Evolutionary conservation across 208 protist genomes (phyloP), one percentile per base, ranked within the genome.

Genomic region (Wallacemonas sp.): DNA sequence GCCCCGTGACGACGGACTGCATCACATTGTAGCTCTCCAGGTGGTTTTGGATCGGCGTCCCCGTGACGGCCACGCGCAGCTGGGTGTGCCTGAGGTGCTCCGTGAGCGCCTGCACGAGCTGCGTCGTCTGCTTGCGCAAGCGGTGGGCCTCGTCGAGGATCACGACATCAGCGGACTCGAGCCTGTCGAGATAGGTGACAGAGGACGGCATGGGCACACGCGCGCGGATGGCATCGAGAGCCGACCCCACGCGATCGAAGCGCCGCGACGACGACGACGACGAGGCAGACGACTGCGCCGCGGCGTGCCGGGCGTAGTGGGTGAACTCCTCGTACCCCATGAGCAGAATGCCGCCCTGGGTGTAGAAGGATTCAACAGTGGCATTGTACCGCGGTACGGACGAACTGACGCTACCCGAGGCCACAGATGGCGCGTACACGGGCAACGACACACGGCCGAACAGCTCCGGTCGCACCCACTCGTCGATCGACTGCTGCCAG

Each of bases 21-120:
- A 98, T 97, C 8, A 90, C 82, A 50, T 86, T 95, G 65, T 98
- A 98, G 70, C 95, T 87, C 39, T 84, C 79, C 11, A 98, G 66
- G 65, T 97, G 84, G 49, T 97, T 97, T 67, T 97, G 91, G 28
- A 96, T 71, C 23, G 91, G 91, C 11, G 91, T 97, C 20, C 93
- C 93, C 3, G 93, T 97, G 5, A 97, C 80, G 0, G 90, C 87
- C 11, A 97, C 38, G 12, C 93, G 87, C 45, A 95, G 72, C 66
- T 87, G 90, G 36, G 90, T 72, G 29, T 65, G 41, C 26, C 69
- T 72, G 18, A 90, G 49, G 68, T 91, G 78, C 44, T 77, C 45
- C 29, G 61, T 55, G 14, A 97, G 70, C 5, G 55, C 65, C 16
- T 44, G 65, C 23, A 92, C 78, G 22, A 94, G 72, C 29, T 69